These are phyloP conservation scores for Acacia acuminata DNA, from an alignment of 306 rosid species.

Conservation along the genomic window DNA sequence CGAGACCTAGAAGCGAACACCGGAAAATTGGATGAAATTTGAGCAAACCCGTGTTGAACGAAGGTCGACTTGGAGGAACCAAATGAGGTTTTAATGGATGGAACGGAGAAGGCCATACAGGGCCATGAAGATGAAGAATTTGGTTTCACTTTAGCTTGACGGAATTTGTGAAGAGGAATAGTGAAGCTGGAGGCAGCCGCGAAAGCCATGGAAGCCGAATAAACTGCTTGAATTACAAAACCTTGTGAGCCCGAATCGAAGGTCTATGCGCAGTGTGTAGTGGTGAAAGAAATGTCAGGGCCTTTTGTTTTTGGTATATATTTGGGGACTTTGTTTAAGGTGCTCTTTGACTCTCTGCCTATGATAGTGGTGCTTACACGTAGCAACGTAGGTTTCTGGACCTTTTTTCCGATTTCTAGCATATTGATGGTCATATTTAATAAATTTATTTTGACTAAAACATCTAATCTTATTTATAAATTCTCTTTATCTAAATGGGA, in stretches of 20 bases:
- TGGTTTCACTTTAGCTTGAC: slow-evolving; percentile 30
- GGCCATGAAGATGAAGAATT: slow-evolving; percentile 37
- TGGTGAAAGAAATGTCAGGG: background rate
- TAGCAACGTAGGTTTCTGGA: background rate
- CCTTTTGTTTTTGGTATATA: no score
- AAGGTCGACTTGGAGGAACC: slow-evolving; percentile 65
- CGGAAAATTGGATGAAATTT: slow-evolving; percentile 38
- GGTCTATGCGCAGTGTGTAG: background rate
- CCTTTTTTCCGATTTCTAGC: background rate
- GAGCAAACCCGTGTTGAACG: slow-evolving; percentile 46
- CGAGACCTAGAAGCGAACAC: slow-evolving; percentile 39
- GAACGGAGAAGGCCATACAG: slow-evolving; percentile 38
- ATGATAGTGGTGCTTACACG: slow-evolving; percentile 13
- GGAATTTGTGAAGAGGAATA: slow-evolving; percentile 37
- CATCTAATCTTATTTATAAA: no score
- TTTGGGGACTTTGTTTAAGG: background rate
- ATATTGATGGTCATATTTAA: no score
- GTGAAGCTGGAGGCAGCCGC: slow-evolving; percentile 41
- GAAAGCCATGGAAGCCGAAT: slow-evolving; percentile 62
- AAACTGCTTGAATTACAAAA: background rate
- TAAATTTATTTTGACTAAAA: no score
- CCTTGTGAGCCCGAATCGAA: background rate
- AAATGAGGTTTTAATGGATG: slow-evolving; percentile 52
- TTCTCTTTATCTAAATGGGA: no score
- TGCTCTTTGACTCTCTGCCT: background rate